phyloP scores from a whole-genome alignment of 345 rosid genomes.

The Sisymbrium altissimum region DNA sequence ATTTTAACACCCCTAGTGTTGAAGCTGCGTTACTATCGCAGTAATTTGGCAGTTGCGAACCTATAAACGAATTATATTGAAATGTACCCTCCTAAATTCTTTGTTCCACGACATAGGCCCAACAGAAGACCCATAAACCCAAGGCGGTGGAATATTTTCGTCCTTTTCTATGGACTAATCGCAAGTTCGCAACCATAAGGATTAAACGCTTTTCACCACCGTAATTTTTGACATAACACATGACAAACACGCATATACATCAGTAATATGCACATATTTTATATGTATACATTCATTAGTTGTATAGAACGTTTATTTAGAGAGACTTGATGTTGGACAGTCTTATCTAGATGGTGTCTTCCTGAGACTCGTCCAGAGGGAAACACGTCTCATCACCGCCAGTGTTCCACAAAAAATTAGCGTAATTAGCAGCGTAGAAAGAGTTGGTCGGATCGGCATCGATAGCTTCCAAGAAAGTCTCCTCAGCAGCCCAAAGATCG shows the following conservation, averaged over 20 bases:
- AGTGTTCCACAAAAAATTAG: slow-evolving; percentile 91
- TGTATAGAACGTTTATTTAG: neutral
- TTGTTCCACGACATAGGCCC: neutral
- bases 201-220: slow-evolving; percentile 5
- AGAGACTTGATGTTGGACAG: neutral
- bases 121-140: neutral
- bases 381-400: slow-evolving; percentile 95
- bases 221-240: neutral
- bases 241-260: slow-evolving; percentile 7
- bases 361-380: slow-evolving; percentile 50
- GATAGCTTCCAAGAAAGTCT: slow-evolving; percentile 81
- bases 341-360: slow-evolving; percentile 20
- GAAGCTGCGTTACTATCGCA: no score
- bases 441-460: slow-evolving; percentile 74
- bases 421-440: slow-evolving; percentile 69
- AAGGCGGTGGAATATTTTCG: neutral
- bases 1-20: no score
- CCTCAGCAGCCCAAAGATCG: slow-evolving; percentile 96
- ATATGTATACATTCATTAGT: neutral
- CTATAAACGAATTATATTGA: neutral
- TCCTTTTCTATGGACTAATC: neutral
- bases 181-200: neutral
- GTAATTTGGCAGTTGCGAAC: no score
- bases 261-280: neutral
- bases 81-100: neutral